These are phyloP conservation scores for Nadsonia fulvescens DNA, from an alignment of 805 yeast species.

Conservation along the genomic window DNA sequence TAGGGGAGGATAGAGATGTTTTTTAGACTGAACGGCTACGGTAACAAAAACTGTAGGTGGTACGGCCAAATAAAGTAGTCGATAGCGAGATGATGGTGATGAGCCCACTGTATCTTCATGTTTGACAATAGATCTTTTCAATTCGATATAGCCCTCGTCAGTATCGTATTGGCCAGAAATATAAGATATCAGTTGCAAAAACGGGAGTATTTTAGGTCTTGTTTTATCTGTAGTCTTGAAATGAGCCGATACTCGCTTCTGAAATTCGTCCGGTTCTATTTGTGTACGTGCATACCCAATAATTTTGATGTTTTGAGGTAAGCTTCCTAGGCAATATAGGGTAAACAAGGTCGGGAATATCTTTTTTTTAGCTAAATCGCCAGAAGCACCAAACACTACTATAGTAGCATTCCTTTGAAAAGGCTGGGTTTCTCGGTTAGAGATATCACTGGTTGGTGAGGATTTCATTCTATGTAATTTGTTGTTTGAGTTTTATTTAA, in stretches of 20 bases:
- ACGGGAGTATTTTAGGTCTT: too few species aligned
- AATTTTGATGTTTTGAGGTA: conserved; percentile 53
- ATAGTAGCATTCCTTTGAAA: too few species aligned
- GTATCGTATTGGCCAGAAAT: conserved; percentile 66
- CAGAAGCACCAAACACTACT: conserved; percentile 87
- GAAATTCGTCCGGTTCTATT: conserved; percentile 47
- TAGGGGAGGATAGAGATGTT: conserved; percentile 48
- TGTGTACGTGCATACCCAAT: conserved; percentile 87
- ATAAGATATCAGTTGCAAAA: conserved; percentile 49
- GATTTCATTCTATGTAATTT: too few species aligned
- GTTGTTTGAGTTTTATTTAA: too few species aligned
- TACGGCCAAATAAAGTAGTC: conserved; percentile 80
- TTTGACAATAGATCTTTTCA: conserved; percentile 36
- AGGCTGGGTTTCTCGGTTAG: too few species aligned
- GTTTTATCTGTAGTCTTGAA: conserved; percentile 40
- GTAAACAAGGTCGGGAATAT: conserved; percentile 36
- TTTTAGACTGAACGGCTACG: conserved; percentile 60
- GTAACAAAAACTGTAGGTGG: conserved; percentile 83
- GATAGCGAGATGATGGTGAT: conserved; percentile 41
- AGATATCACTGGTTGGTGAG: too few species aligned
- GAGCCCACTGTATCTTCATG: conserved; percentile 39
- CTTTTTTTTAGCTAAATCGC: conserved; percentile 89
- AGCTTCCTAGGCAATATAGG: conserved; percentile 46
- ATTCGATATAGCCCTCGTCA: conserved; percentile 48
- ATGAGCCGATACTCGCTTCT: conserved; percentile 42